A percentile compares a stretch with the other conserved stretches of the same genome.
phyloP scores from a whole-genome alignment of 2,329 filamentous ascomycete species.

The Rachicladosporium sp. region DNA sequence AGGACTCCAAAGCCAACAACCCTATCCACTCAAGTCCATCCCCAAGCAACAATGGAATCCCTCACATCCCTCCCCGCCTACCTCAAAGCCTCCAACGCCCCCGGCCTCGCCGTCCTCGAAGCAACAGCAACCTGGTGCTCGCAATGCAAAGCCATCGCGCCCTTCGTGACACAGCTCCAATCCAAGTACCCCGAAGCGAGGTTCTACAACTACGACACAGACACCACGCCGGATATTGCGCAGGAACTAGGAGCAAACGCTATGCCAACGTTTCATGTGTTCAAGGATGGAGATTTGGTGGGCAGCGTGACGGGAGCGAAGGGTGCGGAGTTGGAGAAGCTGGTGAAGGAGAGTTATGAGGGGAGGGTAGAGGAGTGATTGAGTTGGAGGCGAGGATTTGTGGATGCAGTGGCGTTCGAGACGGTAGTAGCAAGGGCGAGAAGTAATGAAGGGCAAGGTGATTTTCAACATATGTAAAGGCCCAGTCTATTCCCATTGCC shows the following conservation, averaged over 20 bases:
- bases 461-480: too few species aligned
- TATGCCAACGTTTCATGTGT: constrained; percentile 24
- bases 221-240: constrained; percentile 14
- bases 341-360: constrained; percentile 16
- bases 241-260: constrained; percentile 20
- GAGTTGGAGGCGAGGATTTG: neutral
- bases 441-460: too few species aligned
- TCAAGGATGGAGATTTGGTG: constrained; percentile 21
- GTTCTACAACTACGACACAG: constrained; percentile 22
- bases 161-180: constrained; percentile 20
- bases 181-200: constrained; percentile 20
- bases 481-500: too few species aligned
- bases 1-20: neutral
- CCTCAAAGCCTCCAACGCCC: constrained; percentile 18
- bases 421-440: too few species aligned
- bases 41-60: constrained; percentile 15
- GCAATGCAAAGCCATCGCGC: constrained; percentile 22
- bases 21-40: neutral
- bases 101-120: constrained; percentile 19
- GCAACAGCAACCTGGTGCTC: constrained; percentile 19
- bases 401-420: too few species aligned
- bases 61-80: constrained; percentile 18
- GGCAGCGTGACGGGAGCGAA: constrained; percentile 20
- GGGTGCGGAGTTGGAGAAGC: constrained; percentile 18
- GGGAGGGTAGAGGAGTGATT: constrained; percentile 14